Conservation (phyloP, 192 early-diverging fungal genomes). For the Thamnidium elegans region DNA sequence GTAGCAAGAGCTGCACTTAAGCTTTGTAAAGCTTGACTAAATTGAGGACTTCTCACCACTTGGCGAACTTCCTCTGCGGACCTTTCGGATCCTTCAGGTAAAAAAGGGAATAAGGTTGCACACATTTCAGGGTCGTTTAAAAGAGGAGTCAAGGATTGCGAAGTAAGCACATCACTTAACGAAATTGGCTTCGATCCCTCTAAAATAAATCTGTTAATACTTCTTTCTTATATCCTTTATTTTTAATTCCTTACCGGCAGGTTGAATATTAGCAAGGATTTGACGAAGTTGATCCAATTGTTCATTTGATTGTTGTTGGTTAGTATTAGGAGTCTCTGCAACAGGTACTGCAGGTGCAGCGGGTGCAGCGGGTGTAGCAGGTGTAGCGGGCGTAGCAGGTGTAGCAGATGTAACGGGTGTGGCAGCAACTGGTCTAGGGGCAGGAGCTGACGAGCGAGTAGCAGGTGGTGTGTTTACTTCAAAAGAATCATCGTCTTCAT, state of each 20-base stretch:
- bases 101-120: constrained; percentile 21
- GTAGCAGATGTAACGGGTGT: background rate
- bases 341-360: background rate
- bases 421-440: background rate
- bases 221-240: background rate
- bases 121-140: constrained; percentile 9
- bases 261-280: constrained; percentile 6
- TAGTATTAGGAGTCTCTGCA: background rate
- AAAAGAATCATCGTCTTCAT: background rate
- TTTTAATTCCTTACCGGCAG: background rate
- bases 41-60: constrained; percentile 16
- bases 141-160: constrained; percentile 10
- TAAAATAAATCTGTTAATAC: background rate
- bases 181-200: background rate
- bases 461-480: background rate
- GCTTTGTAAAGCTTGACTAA: constrained; percentile 21
- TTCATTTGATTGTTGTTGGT: background rate
- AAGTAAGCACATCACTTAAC: constrained; percentile 7
- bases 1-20: constrained; percentile 20
- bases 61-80: constrained; percentile 23
- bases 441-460: background rate
- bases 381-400: background rate
- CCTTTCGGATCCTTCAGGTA: constrained; percentile 15
- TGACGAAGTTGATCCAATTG: constrained; percentile 7
- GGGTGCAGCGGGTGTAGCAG: background rate